These are phyloP conservation scores for Talaromyces nanjingensis DNA, from an alignment of 495 filamentous ascomycete species.

Conservation along the genomic window DNA sequence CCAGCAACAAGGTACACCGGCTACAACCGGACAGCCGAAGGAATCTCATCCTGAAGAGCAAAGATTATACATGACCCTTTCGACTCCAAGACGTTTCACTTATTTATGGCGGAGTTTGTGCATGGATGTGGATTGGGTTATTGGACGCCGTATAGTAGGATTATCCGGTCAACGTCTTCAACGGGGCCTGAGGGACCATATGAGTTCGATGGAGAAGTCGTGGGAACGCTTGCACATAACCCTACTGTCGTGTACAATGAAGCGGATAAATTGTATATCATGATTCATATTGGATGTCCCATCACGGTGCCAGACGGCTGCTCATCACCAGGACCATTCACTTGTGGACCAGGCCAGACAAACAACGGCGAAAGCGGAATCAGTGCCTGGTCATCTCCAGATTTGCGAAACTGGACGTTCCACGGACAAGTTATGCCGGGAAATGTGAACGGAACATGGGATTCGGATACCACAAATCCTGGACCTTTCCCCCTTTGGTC, in stretches of 20 bases:
- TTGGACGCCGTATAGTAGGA: slow-evolving; percentile 29
- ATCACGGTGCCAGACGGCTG: slow-evolving; percentile 6
- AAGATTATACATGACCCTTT: slow-evolving; percentile 29
- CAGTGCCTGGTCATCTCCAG: slow-evolving; percentile 11
- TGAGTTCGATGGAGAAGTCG: slow-evolving; percentile 21
- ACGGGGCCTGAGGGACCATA: slow-evolving; percentile 28
- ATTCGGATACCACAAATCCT: slow-evolving; percentile 24
- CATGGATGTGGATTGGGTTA: slow-evolving; percentile 28
- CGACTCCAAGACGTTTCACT: slow-evolving; percentile 21
- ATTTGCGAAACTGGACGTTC: slow-evolving; percentile 13
- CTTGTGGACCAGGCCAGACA: slow-evolving; percentile 16
- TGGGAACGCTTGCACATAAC: slow-evolving; percentile 31
- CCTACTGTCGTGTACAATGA: slow-evolving; percentile 28
- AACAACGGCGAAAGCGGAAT: slow-evolving; percentile 17
- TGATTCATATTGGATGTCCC: slow-evolving; percentile 30
- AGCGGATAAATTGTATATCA: slow-evolving; percentile 22
- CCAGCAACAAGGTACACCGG: slow-evolving; percentile 23
- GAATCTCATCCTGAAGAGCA: slow-evolving; percentile 32
- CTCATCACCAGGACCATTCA: slow-evolving; percentile 7
- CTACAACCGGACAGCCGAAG: slow-evolving; percentile 26
- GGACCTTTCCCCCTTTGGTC: slow-evolving; percentile 22
- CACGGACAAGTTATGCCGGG: slow-evolving; percentile 15
- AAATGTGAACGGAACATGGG: slow-evolving; percentile 10
- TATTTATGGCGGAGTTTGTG: slow-evolving; percentile 27
- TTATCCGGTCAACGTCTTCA: slow-evolving; percentile 30